phyloP scores from a whole-genome alignment of 305 asterid species.

The Fraxinus sp. region DNA sequence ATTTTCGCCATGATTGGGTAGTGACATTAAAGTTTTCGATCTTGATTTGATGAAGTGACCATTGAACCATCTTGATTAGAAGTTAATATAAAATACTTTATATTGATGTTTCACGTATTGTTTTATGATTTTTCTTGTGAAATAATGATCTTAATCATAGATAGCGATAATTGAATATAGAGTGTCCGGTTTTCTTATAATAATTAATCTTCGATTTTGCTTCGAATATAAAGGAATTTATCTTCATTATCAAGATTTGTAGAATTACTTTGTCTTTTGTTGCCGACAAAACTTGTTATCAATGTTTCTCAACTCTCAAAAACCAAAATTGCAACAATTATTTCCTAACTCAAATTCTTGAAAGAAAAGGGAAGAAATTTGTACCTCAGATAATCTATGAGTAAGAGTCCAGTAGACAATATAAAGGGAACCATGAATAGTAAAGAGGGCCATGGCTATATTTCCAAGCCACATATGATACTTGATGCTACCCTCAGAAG shows the following conservation, averaged over 20 bases:
- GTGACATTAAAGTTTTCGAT: background rate
- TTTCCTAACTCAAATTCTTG: background rate
- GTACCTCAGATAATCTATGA: slow-evolving; percentile 67
- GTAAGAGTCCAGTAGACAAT: slow-evolving; percentile 71
- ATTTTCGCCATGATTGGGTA: background rate
- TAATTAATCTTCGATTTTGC: background rate
- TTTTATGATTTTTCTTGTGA: background rate
- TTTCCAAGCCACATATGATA: slow-evolving; percentile 92
- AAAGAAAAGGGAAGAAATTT: background rate
- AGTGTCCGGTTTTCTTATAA: background rate
- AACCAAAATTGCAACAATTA: too few relatives aligned
- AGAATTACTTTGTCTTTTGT: background rate
- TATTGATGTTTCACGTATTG: background rate
- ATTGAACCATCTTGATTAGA: background rate
- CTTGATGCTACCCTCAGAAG: slow-evolving; percentile 75
- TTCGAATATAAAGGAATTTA: background rate
- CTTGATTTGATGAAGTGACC: background rate
- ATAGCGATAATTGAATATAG: background rate
- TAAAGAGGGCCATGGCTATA: slow-evolving; percentile 68
- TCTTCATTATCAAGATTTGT: background rate
- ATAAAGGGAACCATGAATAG: slow-evolving; percentile 69
- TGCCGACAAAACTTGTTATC: too few relatives aligned
- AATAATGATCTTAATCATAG: background rate
- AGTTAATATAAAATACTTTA: background rate
- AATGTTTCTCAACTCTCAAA: too few relatives aligned